Conservation (phyloP, 2,329 filamentous ascomycete genomes). For the Colletotrichum theobromicola region DNA sequence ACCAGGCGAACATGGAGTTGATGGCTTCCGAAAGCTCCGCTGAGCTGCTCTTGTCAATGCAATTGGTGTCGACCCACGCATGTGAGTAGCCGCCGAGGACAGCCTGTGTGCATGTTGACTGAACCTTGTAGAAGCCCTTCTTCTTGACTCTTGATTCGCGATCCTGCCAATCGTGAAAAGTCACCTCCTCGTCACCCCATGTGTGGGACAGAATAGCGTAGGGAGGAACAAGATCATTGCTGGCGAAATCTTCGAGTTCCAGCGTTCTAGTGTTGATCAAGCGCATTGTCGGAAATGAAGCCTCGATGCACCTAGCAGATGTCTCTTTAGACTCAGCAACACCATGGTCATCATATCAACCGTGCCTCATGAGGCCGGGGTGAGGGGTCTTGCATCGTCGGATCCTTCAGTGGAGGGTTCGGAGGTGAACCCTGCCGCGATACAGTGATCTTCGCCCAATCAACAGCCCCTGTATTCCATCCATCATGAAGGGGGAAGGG, state of each 20-base stretch:
- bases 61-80: background rate
- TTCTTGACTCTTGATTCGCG: accelerated
- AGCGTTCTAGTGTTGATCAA: background rate
- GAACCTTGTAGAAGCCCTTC: background rate
- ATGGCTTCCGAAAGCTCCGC: slow-evolving; percentile 10
- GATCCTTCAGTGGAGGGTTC: background rate
- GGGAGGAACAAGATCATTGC: background rate
- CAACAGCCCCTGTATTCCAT: background rate
- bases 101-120: background rate
- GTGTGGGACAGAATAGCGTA: slow-evolving; percentile 23
- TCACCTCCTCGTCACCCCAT: slow-evolving; percentile 11
- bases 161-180: background rate
- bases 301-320: accelerated
- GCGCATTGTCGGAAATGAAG: background rate
- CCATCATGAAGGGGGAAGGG: accelerated
- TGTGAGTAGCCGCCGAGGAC: background rate
- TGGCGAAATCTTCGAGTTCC: background rate
- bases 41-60: slow-evolving; percentile 7
- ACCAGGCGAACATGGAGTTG: slow-evolving; percentile 24
- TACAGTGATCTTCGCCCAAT: background rate
- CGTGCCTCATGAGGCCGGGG: background rate
- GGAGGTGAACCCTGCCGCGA: background rate
- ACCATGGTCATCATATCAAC: background rate
- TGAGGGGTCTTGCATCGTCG: background rate
- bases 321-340: background rate